Evolutionary conservation across 2,329 filamentous ascomycete genomes (phyloP).

Genomic region (Tolypocladium tropicale): DNA sequence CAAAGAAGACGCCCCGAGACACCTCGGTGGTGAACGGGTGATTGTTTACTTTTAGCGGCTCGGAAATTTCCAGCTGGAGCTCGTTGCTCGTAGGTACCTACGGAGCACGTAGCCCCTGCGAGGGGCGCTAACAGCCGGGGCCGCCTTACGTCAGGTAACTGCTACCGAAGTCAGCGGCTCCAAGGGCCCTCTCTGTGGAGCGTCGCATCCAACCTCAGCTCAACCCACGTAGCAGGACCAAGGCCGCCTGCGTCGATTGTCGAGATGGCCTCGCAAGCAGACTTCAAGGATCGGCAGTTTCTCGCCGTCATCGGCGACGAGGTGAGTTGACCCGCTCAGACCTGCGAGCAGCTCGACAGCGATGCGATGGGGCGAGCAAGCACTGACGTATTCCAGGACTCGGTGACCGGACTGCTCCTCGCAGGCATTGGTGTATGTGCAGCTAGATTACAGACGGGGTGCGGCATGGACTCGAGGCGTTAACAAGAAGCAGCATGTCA

Average conservation of each 20-base stretch:
- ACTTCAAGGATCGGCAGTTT: slow-evolving; percentile 82
- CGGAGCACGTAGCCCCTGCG: background rate
- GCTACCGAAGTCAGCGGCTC: background rate
- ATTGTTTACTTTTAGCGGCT: background rate
- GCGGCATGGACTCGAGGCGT: background rate
- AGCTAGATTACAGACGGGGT: background rate
- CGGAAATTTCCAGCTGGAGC: background rate
- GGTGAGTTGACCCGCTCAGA: slow-evolving; percentile 35
- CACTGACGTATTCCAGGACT: slow-evolving; percentile 54
- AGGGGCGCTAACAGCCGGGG: background rate
- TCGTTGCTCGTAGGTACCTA: background rate
- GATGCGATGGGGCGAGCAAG: background rate
- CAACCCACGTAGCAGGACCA: background rate
- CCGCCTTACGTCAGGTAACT: background rate
- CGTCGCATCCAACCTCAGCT: background rate
- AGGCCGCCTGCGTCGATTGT: background rate
- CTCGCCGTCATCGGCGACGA: slow-evolving; percentile 97
- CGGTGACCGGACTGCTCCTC: slow-evolving; percentile 88
- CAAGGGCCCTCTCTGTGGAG: background rate
- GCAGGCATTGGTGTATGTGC: slow-evolving; percentile 78
- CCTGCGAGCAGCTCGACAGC: background rate
- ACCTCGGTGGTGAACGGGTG: background rate
- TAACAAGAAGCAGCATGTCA: slow-evolving; percentile 63
- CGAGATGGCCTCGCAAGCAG: slow-evolving; percentile 41
- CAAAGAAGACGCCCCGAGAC: background rate